Evolutionary conservation across 2,329 filamentous ascomycete genomes (phyloP).

Genomic region (Achaetomium macrosporum): DNA sequence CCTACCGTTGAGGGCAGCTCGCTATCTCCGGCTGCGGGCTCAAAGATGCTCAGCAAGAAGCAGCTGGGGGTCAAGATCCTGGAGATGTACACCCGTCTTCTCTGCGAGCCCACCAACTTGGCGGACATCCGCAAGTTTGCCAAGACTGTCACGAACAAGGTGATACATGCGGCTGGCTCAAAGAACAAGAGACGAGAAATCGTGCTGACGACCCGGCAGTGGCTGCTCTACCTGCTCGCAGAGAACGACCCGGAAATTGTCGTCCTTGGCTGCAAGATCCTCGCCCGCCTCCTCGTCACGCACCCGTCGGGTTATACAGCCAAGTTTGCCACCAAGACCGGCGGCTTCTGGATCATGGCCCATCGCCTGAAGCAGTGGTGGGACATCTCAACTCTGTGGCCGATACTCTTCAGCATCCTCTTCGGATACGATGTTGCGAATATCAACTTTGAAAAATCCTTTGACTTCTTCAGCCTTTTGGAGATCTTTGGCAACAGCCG

Average conservation of each 20-base stretch:
- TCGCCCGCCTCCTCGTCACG: constrained; percentile 75
- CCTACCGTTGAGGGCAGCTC: constrained; percentile 33
- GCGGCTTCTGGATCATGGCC: constrained; percentile 82
- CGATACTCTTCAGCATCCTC: constrained; percentile 78
- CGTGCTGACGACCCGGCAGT: constrained; percentile 48
- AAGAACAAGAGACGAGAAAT: constrained; percentile 20
- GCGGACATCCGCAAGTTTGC: constrained; percentile 79
- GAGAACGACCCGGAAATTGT: constrained; percentile 82
- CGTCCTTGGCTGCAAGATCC: constrained; percentile 71
- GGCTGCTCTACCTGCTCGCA: constrained; percentile 84
- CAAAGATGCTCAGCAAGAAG: constrained; percentile 51
- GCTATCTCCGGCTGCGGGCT: constrained; percentile 25
- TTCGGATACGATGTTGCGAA: constrained; percentile 77
- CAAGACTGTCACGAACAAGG: constrained; percentile 91
- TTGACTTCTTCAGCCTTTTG: constrained; percentile 68
- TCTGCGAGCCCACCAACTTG: constrained; percentile 67
- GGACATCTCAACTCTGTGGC: constrained; percentile 80
- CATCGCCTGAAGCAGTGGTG: constrained; percentile 81
- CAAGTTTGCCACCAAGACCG: constrained; percentile 78
- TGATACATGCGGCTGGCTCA: constrained; percentile 36
- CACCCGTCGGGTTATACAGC: constrained; percentile 76
- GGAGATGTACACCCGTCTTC: constrained; percentile 67
- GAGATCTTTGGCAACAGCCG: constrained; percentile 65
- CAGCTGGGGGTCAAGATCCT: constrained; percentile 71
- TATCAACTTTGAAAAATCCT: constrained; percentile 65